Base-by-base conservation (phyloP, 352 stramenopile species). In the Phytopythium sindhum region DNA sequence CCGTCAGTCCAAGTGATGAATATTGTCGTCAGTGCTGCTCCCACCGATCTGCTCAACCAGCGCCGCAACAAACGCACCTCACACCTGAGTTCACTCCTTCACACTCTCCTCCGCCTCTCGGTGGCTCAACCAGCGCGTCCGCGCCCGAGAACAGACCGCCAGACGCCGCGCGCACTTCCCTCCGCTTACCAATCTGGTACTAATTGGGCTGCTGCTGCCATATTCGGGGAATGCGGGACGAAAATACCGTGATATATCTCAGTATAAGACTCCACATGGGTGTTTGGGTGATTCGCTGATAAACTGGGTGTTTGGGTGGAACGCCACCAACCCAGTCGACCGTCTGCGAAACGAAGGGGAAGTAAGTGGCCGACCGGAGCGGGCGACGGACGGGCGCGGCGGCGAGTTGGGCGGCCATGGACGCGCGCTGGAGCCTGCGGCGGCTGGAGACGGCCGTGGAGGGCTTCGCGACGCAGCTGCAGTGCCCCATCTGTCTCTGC, bases 401-500 rank as follows among this genome's bases (percentile, higher is more conserved):
- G 33, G 33, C 33, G 33, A 14, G 5, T 39, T 2, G 3, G 26
- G 24, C 19, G 14, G 21, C 6, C 14, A 57, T 39, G 50, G 50
- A 28, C 41, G 45, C 63, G 67, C 14, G 50, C 50, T 75, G 73
- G 73, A 78, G 60, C 42, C 68, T 91, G n/a, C 50, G 72, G 71
- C 78, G 80, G 50, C 71, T 95, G 11, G 73, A 79, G 60, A 68
- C 64, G 28, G 74, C 78, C 39, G 81, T 92, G 55, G 81, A 90
- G 57, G 67, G 57, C 47, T 94, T 96, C 66, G 73, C 77, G 59
- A 70, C 70, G 57, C 84, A 94, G 69, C 64, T 96, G 62, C 80
- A 90, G 67, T 96, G 87, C 65, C 78, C 86, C 50, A 96, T 96
- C 60, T 96, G 87, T 57, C 73, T 96, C 24, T 91, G 81, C 67